Evolutionary conservation across 2,329 filamentous ascomycete species (phyloP).

Genomic region (Penicillium corylophilum): DNA sequence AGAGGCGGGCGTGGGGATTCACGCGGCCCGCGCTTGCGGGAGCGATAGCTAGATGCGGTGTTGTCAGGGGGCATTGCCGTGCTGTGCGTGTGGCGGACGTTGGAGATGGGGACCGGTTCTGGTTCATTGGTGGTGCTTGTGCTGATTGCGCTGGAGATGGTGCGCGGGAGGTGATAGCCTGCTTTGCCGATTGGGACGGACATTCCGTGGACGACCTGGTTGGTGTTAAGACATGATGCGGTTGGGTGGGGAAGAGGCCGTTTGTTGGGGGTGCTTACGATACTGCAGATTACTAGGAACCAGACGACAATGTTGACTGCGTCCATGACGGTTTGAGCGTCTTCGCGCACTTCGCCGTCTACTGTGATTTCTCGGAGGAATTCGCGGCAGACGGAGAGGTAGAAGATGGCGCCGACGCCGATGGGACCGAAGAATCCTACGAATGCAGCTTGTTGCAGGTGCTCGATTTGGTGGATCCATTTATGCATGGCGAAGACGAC

Average conservation of each 20-base stretch:
- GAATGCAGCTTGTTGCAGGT: conserved; percentile 72
- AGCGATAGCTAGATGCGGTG: conserved; percentile 19
- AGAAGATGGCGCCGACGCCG: conserved; percentile 86
- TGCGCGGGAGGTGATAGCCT: conserved; percentile 48
- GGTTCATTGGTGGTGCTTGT: conserved; percentile 34
- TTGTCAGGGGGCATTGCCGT: conserved; percentile 28
- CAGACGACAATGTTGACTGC: conserved; percentile 72
- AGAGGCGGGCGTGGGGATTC: conserved; percentile 19
- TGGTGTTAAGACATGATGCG: not conserved
- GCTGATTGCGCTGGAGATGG: conserved; percentile 48
- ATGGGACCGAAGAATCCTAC: conserved; percentile 94
- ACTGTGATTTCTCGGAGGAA: conserved; percentile 63
- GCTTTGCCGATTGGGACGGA: conserved; percentile 67
- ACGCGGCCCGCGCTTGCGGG: conserved; percentile 25
- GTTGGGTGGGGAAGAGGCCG: too few relatives aligned
- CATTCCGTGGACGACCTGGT: conserved; percentile 72
- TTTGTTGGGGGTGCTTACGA: conserved; percentile 53
- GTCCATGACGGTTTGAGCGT: conserved; percentile 66
- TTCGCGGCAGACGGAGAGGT: conserved; percentile 76
- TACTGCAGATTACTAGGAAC: conserved; percentile 81
- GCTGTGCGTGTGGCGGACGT: conserved; percentile 31
- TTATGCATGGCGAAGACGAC: conserved; percentile 72
- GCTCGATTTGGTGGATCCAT: conserved; percentile 75
- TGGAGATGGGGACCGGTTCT: conserved; percentile 31
- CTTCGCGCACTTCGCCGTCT: conserved; percentile 60